phyloP scores from a whole-genome alignment of 306 rosid species.

The Rubus idaeus region DNA sequence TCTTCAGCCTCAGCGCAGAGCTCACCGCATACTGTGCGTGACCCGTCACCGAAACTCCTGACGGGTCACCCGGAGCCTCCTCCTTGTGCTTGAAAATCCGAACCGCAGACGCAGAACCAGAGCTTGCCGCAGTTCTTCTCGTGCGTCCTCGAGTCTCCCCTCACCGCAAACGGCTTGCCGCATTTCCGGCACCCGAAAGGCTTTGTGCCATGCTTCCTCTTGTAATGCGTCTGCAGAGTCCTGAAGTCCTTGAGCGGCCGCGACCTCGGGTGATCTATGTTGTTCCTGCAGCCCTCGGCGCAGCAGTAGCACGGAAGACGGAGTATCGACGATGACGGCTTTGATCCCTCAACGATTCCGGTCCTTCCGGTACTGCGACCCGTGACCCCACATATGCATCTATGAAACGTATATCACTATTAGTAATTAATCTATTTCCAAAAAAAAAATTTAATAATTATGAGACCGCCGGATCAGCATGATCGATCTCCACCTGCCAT shows the following conservation, averaged over 20 bases:
- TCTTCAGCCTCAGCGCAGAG: constrained; percentile 38
- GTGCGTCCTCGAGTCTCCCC: constrained; percentile 96
- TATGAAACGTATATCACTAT: constrained; percentile 6
- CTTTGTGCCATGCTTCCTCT: constrained; percentile 88
- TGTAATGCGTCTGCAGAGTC: constrained; percentile 92
- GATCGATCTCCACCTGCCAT: constrained; percentile 74
- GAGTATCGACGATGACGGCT: constrained; percentile 68
- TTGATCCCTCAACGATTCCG: constrained; percentile 78
- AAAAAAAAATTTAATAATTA: background rate
- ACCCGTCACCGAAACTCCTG: constrained; percentile 75
- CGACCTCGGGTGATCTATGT: constrained; percentile 80
- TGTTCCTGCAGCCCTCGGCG: constrained; percentile 90
- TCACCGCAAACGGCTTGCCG: constrained; percentile 73
- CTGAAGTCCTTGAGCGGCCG: constrained; percentile 84
- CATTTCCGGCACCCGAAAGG: constrained; percentile 87
- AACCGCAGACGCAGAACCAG: constrained; percentile 95
- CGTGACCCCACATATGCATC: constrained; percentile 99
- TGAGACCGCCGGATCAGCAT: background rate
- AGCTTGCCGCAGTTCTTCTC: constrained; percentile 96
- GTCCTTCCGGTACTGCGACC: constrained; percentile 83
- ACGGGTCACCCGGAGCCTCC: no score
- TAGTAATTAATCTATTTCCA: no score
- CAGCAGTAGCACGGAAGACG: constrained; percentile 93
- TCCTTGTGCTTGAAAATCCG: constrained; percentile 93
- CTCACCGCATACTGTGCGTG: constrained; percentile 69